Percentiles rank a stretch among this genome's conserved stretches.
phyloP scores from a whole-genome alignment of 345 rosid genomes.

The Viola odorata region DNA sequence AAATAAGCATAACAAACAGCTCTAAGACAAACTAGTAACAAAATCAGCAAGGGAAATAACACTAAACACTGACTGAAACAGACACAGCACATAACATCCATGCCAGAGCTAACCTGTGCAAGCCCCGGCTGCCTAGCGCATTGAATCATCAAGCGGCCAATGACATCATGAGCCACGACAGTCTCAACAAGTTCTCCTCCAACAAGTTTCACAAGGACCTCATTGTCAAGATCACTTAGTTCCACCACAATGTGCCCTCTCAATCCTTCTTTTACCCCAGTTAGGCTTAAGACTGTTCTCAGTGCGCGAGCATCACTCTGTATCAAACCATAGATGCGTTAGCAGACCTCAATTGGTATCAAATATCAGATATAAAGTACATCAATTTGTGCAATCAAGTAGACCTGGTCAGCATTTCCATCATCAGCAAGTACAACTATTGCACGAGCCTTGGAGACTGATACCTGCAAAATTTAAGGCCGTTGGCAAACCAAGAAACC shows the following conservation, averaged over 20 bases:
- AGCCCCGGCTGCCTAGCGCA: conserved; percentile 80
- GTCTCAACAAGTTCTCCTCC: conserved; percentile 73
- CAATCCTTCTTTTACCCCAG: conserved; percentile 70
- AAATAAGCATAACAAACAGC: not conserved
- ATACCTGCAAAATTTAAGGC: conserved; percentile 37
- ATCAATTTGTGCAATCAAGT: conserved; percentile 13
- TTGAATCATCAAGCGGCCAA: conserved; percentile 79
- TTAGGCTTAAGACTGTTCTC: conserved; percentile 69
- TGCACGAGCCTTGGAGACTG: conserved; percentile 73
- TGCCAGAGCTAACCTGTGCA: conserved; percentile 51
- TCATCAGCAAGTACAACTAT: conserved; percentile 69
- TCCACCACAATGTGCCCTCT: conserved; percentile 73
- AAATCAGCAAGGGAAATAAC: conserved; percentile 7
- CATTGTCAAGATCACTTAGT: conserved; percentile 72
- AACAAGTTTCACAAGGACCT: conserved; percentile 73
- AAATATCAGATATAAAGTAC: conserved; percentile 8
- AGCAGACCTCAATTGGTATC: conserved; percentile 13
- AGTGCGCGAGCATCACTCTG: conserved; percentile 82
- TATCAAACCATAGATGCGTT: conserved; percentile 17
- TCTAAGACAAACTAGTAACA: not conserved
- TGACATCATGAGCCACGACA: conserved; percentile 77
- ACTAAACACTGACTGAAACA: not conserved
- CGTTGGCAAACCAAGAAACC: conserved; percentile 11
- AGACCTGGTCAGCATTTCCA: conserved; percentile 84
- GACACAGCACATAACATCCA: too few species aligned